Evolutionary conservation across 2,329 filamentous ascomycete genomes (phyloP), one percentile per base, ranked within the genome.

Genomic region (Alternaria incomplexa): DNA sequence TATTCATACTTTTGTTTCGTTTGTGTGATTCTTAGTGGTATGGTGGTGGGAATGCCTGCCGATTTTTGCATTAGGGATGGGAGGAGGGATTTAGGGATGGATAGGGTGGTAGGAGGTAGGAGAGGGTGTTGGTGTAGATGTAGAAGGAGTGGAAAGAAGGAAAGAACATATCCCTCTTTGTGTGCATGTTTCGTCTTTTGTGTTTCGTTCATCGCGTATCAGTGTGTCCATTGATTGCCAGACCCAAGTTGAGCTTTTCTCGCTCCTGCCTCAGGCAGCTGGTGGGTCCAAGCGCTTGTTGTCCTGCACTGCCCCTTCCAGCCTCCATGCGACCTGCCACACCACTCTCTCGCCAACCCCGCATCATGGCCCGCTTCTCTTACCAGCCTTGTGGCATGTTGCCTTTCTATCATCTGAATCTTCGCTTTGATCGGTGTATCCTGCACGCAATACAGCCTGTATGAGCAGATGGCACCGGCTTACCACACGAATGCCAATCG

Each of bases 1-100:
- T 17, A 17, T 62, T 52, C 46, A 30, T 56, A 10, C 40, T 59
- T n/a, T 58, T 56, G 20, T 40, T 17, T 17, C 36, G 36, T 40
- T 40, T 40, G 36, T 40, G 36, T 40, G 15, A 40, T 40, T 40
- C 36, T 40, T 40, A 17, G 36, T 40, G 36, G 36, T 40, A 11
- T 0, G 36, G n/a, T 11, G 36, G 36, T 40, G 36, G 36, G 2
- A 40, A 17, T n/a, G 9, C 36, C 36, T 40, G 36, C 36, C 36
- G 36, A 11, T 40, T 40, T 17, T 40, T 17, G 36, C 36, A 40
- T 40, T 40, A 40, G 36, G 36, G 36, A 40, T 40, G 5, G n/a
- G n/a, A n/a, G n/a, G n/a, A n/a, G n/a, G n/a, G n/a, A n/a, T n/a
- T n/a, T n/a, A n/a, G 32, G 32, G 15, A 40, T 9, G 32, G 32